phyloP scores from a whole-genome alignment of 31 red algal genomes.

The Asparagopsis taxiformis region DNA sequence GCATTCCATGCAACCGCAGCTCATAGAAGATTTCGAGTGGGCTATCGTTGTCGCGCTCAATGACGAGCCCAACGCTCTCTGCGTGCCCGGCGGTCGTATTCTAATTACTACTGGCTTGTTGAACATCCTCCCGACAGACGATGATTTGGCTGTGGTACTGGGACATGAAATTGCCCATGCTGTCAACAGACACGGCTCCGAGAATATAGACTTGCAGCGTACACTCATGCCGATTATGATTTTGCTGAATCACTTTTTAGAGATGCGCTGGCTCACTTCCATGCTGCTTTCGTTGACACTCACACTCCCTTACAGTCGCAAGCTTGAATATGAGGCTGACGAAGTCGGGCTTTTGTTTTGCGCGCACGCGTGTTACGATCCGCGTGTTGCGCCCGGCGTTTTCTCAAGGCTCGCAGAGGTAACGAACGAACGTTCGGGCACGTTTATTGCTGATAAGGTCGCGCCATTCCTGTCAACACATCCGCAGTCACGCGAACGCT shows the following conservation, averaged over 20 bases:
- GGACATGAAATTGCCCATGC: constrained; percentile 96
- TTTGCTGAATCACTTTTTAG: constrained; percentile 55
- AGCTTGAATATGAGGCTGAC: constrained; percentile 89
- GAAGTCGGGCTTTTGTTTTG: constrained; percentile 80
- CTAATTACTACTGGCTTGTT: constrained; percentile 85
- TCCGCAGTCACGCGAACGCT: constrained; percentile 23
- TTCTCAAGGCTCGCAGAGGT: constrained; percentile 60
- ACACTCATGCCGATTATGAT: constrained; percentile 64
- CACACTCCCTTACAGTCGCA: constrained; percentile 74
- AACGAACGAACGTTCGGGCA: constrained; percentile 5
- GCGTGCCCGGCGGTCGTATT: constrained; percentile 90
- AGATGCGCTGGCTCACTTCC: constrained; percentile 48
- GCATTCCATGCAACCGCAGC: constrained; percentile 4
- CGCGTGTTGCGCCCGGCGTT: constrained; percentile 62
- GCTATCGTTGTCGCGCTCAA: constrained; percentile 67
- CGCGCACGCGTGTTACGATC: constrained; percentile 90
- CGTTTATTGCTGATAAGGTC: constrained; percentile 3
- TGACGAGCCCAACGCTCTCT: constrained; percentile 81
- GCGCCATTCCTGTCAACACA: constrained; percentile 58
- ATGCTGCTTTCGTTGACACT: constrained; percentile 57
- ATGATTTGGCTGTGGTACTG: constrained; percentile 85
- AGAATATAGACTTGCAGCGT: constrained; percentile 73
- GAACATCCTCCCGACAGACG: constrained; percentile 48
- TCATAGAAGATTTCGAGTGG: constrained; percentile 74
- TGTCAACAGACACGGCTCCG: constrained; percentile 80